Evolutionary conservation across 495 filamentous ascomycete genomes (phyloP).

Genomic region (Penicillium subrubescens): DNA sequence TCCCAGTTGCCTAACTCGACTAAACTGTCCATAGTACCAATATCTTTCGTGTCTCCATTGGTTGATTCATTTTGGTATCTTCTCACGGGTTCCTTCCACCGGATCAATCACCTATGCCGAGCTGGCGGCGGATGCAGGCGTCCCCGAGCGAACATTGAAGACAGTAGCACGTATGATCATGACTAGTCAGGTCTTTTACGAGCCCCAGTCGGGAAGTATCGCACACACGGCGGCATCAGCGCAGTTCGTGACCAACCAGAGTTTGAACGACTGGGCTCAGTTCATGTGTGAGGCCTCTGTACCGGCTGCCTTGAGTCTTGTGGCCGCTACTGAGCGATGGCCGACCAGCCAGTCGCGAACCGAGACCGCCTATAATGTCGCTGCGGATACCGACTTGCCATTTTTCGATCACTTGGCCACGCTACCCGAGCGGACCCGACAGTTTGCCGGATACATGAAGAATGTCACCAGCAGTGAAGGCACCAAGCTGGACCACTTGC

Average conservation of each 20-base stretch:
- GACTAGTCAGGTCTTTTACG: not conserved
- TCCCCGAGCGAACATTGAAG: not conserved
- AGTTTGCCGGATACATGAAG: conserved; percentile 31
- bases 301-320: not conserved
- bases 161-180: not conserved
- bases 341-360: not conserved
- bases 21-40: not conserved
- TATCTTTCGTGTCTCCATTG: not conserved
- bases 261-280: not conserved
- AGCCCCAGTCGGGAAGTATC: not conserved
- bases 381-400: conserved; percentile 26
- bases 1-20: not conserved
- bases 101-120: not conserved
- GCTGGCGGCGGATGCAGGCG: not conserved
- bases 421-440: not conserved
- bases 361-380: conserved; percentile 35
- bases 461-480: conserved; percentile 22
- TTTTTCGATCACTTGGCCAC: conserved; percentile 26
- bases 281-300: not conserved
- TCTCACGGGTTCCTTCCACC: not conserved
- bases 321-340: not conserved
- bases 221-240: not conserved
- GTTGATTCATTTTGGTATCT: not conserved
- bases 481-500: conserved; percentile 22
- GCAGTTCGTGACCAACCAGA: not conserved